A percentile compares a stretch with the other conserved stretches of the same genome.
Conservation (phyloP, 371 early-diverging fungal species). For the Mucor ambiguus region DNA sequence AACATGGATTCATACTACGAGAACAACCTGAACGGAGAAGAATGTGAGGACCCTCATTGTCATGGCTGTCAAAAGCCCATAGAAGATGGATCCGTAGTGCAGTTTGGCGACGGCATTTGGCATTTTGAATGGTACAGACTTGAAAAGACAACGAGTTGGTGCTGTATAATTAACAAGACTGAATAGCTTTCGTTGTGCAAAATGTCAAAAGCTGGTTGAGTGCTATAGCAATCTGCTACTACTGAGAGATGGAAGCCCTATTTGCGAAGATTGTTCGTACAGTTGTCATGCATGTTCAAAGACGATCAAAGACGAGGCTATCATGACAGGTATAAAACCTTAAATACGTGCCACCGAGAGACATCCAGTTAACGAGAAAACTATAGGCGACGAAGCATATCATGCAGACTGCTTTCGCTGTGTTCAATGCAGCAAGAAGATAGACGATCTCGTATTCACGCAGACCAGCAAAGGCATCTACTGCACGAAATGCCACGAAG, state of each 20-base stretch:
- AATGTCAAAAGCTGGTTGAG: conserved; percentile 75
- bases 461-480: conserved; percentile 75
- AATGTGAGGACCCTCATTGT: conserved; percentile 64
- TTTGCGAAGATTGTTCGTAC: conserved; percentile 89
- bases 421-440: conserved; percentile 69
- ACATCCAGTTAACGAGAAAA: not conserved
- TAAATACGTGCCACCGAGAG: not conserved
- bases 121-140: conserved; percentile 51
- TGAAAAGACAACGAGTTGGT: not conserved
- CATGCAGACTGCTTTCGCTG: conserved; percentile 88
- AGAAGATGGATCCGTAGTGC: conserved; percentile 83
- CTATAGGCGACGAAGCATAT: conserved; percentile 77
- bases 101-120: conserved; percentile 84
- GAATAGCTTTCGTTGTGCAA: conserved; percentile 77
- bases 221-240: conserved; percentile 81
- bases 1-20: conserved; percentile 39
- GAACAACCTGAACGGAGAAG: conserved; percentile 33
- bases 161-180: not conserved
- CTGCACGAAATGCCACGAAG: conserved; percentile 52
- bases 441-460: conserved; percentile 79
- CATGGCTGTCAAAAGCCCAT: conserved; percentile 75
- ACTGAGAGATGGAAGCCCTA: conserved; percentile 80
- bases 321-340: conserved; percentile 69
- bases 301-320: conserved; percentile 87
- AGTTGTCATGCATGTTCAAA: conserved; percentile 79